Base-by-base conservation (phyloP, 2,329 filamentous ascomycete species). In the Pseudocercospora musae region DNA sequence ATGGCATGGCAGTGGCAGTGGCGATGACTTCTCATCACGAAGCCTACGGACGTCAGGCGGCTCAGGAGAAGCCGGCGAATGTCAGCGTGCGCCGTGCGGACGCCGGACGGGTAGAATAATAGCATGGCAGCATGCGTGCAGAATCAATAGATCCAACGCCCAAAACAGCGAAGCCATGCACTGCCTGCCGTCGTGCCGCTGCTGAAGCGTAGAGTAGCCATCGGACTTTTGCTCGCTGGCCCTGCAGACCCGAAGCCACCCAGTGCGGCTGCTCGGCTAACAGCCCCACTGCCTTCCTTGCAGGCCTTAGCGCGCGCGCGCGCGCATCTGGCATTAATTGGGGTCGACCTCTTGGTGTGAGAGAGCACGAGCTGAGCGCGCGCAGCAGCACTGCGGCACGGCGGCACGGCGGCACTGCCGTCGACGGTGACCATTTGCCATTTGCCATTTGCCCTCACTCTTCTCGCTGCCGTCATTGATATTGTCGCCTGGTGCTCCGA, bases 271-370 rank as follows among this genome's bases (percentile, higher is more conserved):
- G 20, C 62, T 62, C 65, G 64, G 64, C 64, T 60, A 42, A 13
- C n/a, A 27, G 53, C 48, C 60, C 63, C 56, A 58, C 40, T 46
- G 29, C 58, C 18, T 40, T 60, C 29, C 58, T 46, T 50, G 56
- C 56, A 20, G 18, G 52, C 42, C 50, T 62, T 62, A 59, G 60
- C 56, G 57, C 53, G 58, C 57, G 58, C 57, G n/a, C n/a, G n/a
- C n/a, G n/a, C n/a, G n/a, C n/a, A n/a, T n/a, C n/a, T n/a, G n/a
- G n/a, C n/a, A n/a, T n/a, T n/a, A 23, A 27, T 50, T 50, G 33
- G 37, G 29, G 55, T 58, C 62, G 62, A 66, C 62, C 64, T 66
- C 64, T 64, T 66, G 62, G 57, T 58, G 48, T 20, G 48, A 54
- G 27, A 33, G 60, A n/a, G n/a, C 55, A 54, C 60, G 59, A 58